Conservation (phyloP, 2,329 filamentous ascomycete species). For the Botrytis deweyae region DNA sequence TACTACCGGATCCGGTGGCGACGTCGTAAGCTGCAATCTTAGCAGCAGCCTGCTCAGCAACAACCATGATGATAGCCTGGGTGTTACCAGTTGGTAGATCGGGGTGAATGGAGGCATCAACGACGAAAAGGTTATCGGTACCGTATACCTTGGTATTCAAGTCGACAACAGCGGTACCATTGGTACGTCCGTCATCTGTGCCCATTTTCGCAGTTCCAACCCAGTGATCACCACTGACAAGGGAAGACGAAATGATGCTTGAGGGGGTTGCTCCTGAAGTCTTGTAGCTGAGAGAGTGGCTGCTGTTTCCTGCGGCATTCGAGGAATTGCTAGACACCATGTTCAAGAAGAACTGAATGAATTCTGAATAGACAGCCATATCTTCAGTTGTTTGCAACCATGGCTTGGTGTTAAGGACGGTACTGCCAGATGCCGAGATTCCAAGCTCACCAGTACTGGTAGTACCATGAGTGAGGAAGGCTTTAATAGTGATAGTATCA, state of each 20-base stretch:
- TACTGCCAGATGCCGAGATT: background rate
- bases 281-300: background rate
- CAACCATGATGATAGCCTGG: background rate
- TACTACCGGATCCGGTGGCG: background rate
- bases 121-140: background rate
- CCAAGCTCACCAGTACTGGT: background rate
- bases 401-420: background rate
- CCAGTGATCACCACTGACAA: background rate
- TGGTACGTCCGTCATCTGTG: background rate
- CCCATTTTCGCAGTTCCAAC: background rate
- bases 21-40: background rate
- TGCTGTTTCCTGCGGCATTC: background rate
- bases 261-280: background rate
- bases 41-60: background rate
- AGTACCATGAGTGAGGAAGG: background rate
- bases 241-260: background rate
- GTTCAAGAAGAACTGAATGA: background rate
- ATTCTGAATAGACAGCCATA: background rate
- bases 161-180: background rate
- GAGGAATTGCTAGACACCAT: background rate
- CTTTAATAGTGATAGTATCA: background rate
- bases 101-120: background rate
- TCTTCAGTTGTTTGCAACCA: conserved; percentile 1
- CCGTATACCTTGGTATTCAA: background rate
- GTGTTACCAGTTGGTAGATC: background rate